These are phyloP conservation scores for Saccharomyces pastorianus DNA, from an alignment of 1,139 yeast genomes.

Conservation along the genomic window DNA sequence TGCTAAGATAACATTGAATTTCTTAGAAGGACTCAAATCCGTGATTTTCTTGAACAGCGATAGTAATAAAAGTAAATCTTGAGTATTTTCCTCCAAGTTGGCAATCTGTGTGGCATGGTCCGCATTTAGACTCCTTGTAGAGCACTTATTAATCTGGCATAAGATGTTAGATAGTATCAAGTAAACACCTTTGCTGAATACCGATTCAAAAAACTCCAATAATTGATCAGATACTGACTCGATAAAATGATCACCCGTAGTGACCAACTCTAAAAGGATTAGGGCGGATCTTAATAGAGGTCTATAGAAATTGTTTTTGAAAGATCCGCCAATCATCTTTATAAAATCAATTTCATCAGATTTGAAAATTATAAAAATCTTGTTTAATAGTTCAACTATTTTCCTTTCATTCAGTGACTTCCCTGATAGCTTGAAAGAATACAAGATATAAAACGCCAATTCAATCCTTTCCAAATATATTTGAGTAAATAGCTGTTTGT, in stretches of 20 bases:
- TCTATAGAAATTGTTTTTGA: constrained; percentile 42
- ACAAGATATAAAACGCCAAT: constrained; percentile 56
- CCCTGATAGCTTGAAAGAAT: constrained; percentile 35
- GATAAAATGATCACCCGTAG: constrained; percentile 37
- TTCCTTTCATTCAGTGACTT: constrained; percentile 23
- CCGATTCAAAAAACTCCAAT: constrained; percentile 47
- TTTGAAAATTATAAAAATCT: constrained; percentile 31
- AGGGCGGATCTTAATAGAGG: constrained; percentile 54
- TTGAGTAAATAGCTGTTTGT: constrained; percentile 41
- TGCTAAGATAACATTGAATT: constrained; percentile 46
- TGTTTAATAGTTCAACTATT: constrained; percentile 19
- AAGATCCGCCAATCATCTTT: constrained; percentile 34
- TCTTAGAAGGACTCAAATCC: constrained; percentile 42
- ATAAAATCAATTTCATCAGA: constrained; percentile 43
- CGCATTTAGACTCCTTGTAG: constrained; percentile 30
- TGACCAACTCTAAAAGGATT: constrained; percentile 41
- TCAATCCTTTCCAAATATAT: constrained; percentile 59
- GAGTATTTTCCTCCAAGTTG: constrained; percentile 40
- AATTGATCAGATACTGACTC: constrained; percentile 46
- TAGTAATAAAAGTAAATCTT: constrained; percentile 57
- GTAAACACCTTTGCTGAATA: constrained; percentile 54
- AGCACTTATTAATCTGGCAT: constrained; percentile 37
- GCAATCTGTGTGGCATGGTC: constrained; percentile 14
- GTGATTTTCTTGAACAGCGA: constrained; percentile 56
- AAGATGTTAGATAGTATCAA: constrained; percentile 49